Evolutionary conservation across 169 alveolate species (phyloP).

Genomic region (Plasmodium berghei): DNA sequence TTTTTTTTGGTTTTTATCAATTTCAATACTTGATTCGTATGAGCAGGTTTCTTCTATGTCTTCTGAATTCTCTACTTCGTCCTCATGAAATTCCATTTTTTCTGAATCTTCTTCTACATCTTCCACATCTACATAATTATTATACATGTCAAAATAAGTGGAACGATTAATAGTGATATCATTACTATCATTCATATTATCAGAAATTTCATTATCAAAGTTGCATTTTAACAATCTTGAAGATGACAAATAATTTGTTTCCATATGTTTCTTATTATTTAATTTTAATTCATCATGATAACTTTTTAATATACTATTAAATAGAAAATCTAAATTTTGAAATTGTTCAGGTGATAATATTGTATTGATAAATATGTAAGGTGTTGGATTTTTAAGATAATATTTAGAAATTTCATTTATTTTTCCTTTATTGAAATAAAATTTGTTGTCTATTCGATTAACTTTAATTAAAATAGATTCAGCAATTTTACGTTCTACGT

Average conservation of each 20-base stretch:
- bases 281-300: slow-evolving; percentile 46
- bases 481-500: slow-evolving; percentile 59
- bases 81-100: neutral
- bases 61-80: neutral
- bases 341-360: slow-evolving; percentile 86
- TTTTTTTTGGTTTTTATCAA: neutral
- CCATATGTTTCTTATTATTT: slow-evolving; percentile 9
- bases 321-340: slow-evolving; percentile 86
- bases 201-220: neutral
- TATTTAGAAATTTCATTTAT: slow-evolving; percentile 48
- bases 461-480: slow-evolving; percentile 63
- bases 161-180: neutral
- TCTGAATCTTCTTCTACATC: slow-evolving; percentile 16
- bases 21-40: neutral
- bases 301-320: slow-evolving; percentile 51
- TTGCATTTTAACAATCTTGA: neutral
- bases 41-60: neutral
- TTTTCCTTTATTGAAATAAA: slow-evolving; percentile 68
- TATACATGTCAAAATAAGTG: slow-evolving; percentile 28
- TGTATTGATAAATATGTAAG: slow-evolving; percentile 87
- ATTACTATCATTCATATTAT: neutral
- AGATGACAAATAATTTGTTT: neutral
- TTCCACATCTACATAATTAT: slow-evolving; percentile 26
- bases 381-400: slow-evolving; percentile 77
- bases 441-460: slow-evolving; percentile 45